These are phyloP conservation scores for Acacia acuminata DNA, from an alignment of 306 rosid genomes.

Conservation along the genomic window DNA sequence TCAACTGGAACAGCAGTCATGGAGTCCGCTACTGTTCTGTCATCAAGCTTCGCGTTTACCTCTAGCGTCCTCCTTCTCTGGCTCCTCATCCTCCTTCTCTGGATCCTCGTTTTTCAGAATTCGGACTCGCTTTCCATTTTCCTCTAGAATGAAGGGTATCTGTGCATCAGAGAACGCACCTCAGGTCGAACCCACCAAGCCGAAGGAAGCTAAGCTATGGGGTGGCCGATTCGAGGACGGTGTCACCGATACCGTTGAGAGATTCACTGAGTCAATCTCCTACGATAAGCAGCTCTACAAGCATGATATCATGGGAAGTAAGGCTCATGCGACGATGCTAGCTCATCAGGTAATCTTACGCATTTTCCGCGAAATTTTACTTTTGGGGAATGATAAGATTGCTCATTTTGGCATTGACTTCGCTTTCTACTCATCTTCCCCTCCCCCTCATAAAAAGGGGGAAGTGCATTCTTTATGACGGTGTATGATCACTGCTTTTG, in stretches of 20 bases:
- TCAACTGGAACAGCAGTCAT: not conserved
- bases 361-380: not conserved
- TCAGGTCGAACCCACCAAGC: slow-evolving; percentile 13
- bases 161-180: slow-evolving; percentile 20
- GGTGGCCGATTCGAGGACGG: slow-evolving; percentile 95
- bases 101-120: not conserved
- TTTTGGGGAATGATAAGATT: not conserved
- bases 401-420: not conserved
- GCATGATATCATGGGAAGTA: slow-evolving; percentile 86
- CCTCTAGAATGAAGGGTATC: slow-evolving; percentile 1
- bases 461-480: not conserved
- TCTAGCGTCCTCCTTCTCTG: not conserved
- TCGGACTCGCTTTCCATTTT: slow-evolving; percentile 7
- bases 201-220: slow-evolving; percentile 90
- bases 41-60: slow-evolving; percentile 24
- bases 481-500: not conserved
- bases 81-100: slow-evolving; percentile 2
- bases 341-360: slow-evolving; percentile 66
- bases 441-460: not conserved
- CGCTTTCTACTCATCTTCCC: not conserved
- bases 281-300: slow-evolving; percentile 80
- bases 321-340: slow-evolving; percentile 94
- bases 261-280: slow-evolving; percentile 92
- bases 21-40: slow-evolving; percentile 16
- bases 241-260: slow-evolving; percentile 84